These are phyloP conservation scores for Solanum sitiens DNA, from an alignment of 257 asterid genomes.

Conservation along the genomic window DNA sequence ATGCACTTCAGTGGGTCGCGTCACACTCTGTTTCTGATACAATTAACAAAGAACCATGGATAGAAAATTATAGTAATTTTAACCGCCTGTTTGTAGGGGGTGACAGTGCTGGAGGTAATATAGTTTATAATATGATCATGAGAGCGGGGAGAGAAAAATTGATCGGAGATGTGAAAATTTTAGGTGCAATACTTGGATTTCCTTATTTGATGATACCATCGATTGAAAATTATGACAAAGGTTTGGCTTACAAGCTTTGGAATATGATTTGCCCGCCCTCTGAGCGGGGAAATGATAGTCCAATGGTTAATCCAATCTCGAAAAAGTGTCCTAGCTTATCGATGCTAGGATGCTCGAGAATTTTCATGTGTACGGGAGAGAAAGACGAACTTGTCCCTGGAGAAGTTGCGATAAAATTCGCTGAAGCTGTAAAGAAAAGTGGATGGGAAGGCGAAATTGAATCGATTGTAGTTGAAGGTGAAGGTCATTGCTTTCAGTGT, in stretches of 20 bases:
- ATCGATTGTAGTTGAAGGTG: slow-evolving; percentile 3
- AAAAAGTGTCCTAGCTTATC: not conserved
- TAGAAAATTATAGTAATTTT: not conserved
- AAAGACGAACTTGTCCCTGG: not conserved
- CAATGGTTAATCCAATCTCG: slow-evolving; percentile 1
- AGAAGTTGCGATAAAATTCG: not conserved
- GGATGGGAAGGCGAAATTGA: slow-evolving; percentile 10
- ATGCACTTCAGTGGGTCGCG: slow-evolving; percentile 24
- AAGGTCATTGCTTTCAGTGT: slow-evolving; percentile 10
- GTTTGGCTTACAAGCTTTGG: not conserved
- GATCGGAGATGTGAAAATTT: not conserved
- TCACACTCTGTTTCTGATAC: not conserved
- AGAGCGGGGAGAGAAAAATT: not conserved
- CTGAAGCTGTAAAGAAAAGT: not conserved
- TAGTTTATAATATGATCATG: slow-evolving; percentile 7
- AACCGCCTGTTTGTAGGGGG: slow-evolving; percentile 4
- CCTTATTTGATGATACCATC: slow-evolving; percentile 9
- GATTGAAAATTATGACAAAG: not conserved
- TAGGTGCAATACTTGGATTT: not conserved
- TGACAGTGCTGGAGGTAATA: slow-evolving; percentile 24
- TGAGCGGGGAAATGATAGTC: not conserved
- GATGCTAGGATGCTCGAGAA: not conserved
- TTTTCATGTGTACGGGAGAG: not conserved
- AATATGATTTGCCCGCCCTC: not conserved
- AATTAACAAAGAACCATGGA: not conserved